Evolutionary conservation across 2,329 filamentous ascomycete species (phyloP).

Genomic region (Calonectria ilicicola): DNA sequence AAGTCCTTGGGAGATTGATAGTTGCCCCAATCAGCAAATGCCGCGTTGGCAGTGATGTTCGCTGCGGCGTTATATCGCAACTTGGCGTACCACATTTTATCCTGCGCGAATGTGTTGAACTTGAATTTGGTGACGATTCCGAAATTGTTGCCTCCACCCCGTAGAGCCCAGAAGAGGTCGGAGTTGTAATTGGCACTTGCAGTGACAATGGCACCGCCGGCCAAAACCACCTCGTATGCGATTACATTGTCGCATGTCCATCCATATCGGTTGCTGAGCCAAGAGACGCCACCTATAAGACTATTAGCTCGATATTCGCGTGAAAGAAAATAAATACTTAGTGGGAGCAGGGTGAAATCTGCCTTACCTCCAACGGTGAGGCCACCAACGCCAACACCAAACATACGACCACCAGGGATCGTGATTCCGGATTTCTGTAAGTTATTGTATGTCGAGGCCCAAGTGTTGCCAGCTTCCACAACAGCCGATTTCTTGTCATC

Average conservation of each 20-base stretch:
- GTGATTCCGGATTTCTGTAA: not conserved
- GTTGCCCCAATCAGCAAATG: not conserved
- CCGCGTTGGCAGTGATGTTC: not conserved
- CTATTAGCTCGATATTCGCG: not conserved
- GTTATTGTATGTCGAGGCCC: not conserved
- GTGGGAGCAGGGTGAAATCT: not conserved
- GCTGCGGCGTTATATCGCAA: not conserved
- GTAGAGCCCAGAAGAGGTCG: not conserved
- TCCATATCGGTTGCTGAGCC: not conserved
- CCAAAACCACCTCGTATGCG: not conserved
- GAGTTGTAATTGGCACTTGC: not conserved
- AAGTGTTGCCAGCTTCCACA: not conserved
- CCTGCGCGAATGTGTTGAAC: not conserved
- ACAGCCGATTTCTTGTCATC: not conserved
- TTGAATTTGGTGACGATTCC: not conserved
- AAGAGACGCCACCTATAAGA: not conserved
- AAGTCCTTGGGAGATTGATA: not conserved
- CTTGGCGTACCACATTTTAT: not conserved
- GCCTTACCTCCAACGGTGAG: not conserved
- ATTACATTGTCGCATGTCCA: not conserved
- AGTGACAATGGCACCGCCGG: not conserved
- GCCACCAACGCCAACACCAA: not conserved
- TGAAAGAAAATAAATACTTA: not conserved
- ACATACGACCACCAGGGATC: not conserved
- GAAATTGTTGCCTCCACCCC: not conserved